phyloP scores from a whole-genome alignment of 331 rosid genomes.

The Rhamnella rubrinervis region DNA sequence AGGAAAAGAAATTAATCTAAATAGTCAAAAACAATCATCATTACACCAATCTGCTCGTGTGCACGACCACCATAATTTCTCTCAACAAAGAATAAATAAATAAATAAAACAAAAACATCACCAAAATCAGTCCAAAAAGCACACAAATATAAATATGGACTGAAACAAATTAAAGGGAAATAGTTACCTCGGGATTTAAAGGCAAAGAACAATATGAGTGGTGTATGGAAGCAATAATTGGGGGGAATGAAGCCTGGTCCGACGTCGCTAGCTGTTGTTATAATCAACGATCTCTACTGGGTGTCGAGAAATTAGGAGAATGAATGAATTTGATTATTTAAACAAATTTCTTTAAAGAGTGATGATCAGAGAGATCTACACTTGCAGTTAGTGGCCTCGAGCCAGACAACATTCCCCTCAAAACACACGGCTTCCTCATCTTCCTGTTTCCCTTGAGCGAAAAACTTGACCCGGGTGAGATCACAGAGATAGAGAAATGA shows the following conservation, averaged over 20 bases:
- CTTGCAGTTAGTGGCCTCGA: conserved; percentile 40
- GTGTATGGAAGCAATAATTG: conserved; percentile 47
- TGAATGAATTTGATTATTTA: neutral
- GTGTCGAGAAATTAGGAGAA: too few species aligned
- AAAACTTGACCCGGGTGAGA: neutral
- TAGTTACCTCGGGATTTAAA: conserved; percentile 10
- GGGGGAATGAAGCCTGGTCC: conserved; percentile 99
- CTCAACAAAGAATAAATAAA: neutral
- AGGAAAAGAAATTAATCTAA: conserved; percentile 1
- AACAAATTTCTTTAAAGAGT: neutral
- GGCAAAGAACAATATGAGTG: conserved; percentile 8
- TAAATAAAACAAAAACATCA: conserved; percentile 5
- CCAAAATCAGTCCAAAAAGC: neutral
- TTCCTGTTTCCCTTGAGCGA: neutral
- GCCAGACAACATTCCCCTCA: conserved; percentile 62
- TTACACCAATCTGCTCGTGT: conserved; percentile 43
- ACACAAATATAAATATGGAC: neutral
- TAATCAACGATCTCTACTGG: too few species aligned
- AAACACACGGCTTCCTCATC: conserved; percentile 17
- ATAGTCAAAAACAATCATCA: conserved; percentile 41
- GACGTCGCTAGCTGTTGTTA: conserved; percentile 36
- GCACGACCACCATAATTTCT: conserved; percentile 17
- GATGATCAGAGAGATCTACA: conserved; percentile 23
- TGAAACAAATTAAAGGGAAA: neutral
- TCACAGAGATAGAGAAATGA: neutral